A percentile compares a stretch with the other conserved stretches of the same genome.
These are phyloP conservation scores for Syzygium aqueum DNA, from an alignment of 345 rosid species.

Conservation along the genomic window DNA sequence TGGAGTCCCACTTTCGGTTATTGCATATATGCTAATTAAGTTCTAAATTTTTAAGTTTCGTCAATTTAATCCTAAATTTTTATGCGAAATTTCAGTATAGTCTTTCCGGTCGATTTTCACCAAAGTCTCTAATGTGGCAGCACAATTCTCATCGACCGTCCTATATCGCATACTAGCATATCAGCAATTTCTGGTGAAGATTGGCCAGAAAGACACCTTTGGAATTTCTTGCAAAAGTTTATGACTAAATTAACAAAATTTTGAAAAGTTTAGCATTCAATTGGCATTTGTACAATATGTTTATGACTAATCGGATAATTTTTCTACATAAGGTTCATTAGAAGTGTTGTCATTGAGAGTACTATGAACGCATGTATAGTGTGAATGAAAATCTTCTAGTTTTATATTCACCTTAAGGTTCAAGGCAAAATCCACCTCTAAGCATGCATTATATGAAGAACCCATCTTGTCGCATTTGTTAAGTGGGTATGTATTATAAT, in stretches of 20 bases:
- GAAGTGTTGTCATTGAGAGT: neutral
- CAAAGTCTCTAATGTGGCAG: too few species aligned
- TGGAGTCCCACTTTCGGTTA: neutral
- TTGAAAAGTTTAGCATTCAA: neutral
- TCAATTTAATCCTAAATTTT: too few species aligned
- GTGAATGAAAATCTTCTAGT: neutral
- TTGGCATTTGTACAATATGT: neutral
- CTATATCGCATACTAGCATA: too few species aligned
- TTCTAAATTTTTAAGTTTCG: too few species aligned
- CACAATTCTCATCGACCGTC: too few species aligned
- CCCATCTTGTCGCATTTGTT: neutral
- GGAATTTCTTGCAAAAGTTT: too few species aligned
- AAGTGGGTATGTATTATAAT: neutral
- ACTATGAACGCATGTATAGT: neutral
- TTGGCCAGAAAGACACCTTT: accelerated
- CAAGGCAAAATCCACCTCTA: neutral
- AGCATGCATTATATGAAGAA: neutral
- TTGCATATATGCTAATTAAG: neutral
- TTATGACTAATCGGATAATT: too few species aligned
- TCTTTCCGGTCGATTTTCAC: accelerated
- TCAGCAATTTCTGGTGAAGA: too few species aligned
- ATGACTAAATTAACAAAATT: too few species aligned
- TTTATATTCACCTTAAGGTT: neutral
- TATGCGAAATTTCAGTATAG: accelerated
- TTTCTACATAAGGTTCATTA: neutral